Base-by-base conservation (phyloP, 257 asterid species). In the Nemophila menziesii region DNA sequence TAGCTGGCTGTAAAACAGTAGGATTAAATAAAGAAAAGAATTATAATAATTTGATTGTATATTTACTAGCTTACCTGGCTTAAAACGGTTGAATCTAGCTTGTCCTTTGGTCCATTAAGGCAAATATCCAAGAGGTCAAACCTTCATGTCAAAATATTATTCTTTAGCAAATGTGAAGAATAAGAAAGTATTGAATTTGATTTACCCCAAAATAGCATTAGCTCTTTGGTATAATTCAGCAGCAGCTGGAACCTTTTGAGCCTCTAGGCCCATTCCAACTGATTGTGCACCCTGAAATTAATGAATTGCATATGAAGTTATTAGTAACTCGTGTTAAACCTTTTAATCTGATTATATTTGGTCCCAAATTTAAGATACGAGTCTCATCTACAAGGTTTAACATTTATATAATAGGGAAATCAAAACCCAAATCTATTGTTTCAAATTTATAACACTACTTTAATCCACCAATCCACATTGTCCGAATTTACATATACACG, bases 181-280 rank as follows among this genome's bases (percentile, higher is more conserved):
- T 5, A 5, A 22, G 1, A 24, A 16, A 15, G 18, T 5, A 34
- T 29, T 29, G 15, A 17, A 15, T 43, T 43, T 15, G 38, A 51
- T 50, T 20, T 70, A 89, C 97, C 96, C 99, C 66, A 90, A 46
- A 58, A 90, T 81, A 34, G 77, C 82, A 62, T 81, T 85, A 29
- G 99, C 94, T 55, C 63, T 73, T 68, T 62, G 67, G 79, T 79
- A 85, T 49, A 90, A 49, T 54, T 77, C 94, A 62, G 93, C 92
- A 21, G 96, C 99, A 60, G 92, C 94, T 41, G 93, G 92, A 44
- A 90, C 92, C 52, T 77, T 90, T 48, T 81, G 94, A 71, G 96
- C 94, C 71, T 90, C 93, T 57, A 62, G 45, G 5, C 99, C 96
- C 96, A 90, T 90, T 61, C 96, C 99, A 54, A 85, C 92, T 36